Base-by-base conservation (phyloP, 192 early-diverging fungal species). In the Coemansia sp. region DNA sequence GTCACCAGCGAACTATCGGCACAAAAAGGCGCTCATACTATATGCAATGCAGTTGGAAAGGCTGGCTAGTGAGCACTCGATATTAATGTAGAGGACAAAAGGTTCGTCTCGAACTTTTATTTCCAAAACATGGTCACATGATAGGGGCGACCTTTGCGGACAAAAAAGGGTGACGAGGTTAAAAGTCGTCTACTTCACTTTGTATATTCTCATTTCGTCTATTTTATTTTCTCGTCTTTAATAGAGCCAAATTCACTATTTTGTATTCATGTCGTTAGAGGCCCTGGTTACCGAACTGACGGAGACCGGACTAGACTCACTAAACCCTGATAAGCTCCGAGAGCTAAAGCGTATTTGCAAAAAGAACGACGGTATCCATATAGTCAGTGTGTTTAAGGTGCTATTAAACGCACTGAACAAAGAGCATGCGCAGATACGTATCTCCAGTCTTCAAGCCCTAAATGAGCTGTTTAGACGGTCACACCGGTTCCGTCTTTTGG, bases 391-490 rank as follows among this genome's bases (percentile, higher is more conserved):
- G 18, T 78, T 76, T 20, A 5, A 68, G 11, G 63, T 38, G 6
- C 33, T 78, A 0, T 42, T 75, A 5, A 52, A 49, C 42, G 33
- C 59, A 1, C 71, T 85, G 38, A 22, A 29, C 55, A 77, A 73
- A 54, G 46, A 52, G 8, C 83, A 85, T 20, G 68, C 84, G 12
- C 76, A 89, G 82, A 85, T 90, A 34, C 90, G 91, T 7, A 84
- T 86, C n/a, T 87, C 89, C 15, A 78, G 85, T 34, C 64, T 88
- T 15, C 90, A 90, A 68, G 66, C 83, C 3, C 77, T 90, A 7
- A 85, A 88, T 54, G 86, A 86, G 68, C 73, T 92, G 6, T 92
- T 92, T 65, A 63, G 72, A 12, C 86, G 91, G 5, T 92, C 91
- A 15, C 89, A 92, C 70, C 73, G 73, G 33, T 89, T 92, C 71